Evolutionary conservation across 257 asterid genomes (phyloP), one percentile per base, ranked within the genome.

Genomic region (Echium plantagineum): DNA sequence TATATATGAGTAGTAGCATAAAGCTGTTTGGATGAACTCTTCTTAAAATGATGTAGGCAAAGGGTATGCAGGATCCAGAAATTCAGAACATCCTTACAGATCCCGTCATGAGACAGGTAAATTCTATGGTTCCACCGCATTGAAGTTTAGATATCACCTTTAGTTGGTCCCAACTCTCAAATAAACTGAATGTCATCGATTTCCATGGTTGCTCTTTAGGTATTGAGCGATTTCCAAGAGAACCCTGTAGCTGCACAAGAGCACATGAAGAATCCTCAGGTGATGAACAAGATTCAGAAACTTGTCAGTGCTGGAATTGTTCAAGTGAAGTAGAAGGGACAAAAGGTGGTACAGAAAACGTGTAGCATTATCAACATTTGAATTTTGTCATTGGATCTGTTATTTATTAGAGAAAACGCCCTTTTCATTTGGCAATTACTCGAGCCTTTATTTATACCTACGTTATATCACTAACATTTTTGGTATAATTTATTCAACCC

Each of bases 51-150:
- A 32, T 68, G 35, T 63, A 91, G 97, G 98, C 94, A 0, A 85
- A 82, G 78, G 98, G 63, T 19, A 88, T 91, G 98, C 96, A 88
- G 66, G 98, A 88, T 28, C 98, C 96, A 0, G 98, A 88, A 75
- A 77, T 91, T 65, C 98, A 91, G 64, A 91, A 84, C 67, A 91
- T 91, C 69, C 82, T 91, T 28, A 79, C 94, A 2, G 96, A 88
- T 77, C 97, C 98, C 7, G 94, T 91, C 5, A 91, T 91, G 98
- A 79, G 94, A 82, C 98, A 91, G 98, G 98, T 88, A 16, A 74
- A 17, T 58, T 5, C 9, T 7, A 19, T 16, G 5, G 19, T 52
- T 12, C 18, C 26, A 1, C 22, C 24, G 10, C 5, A 7, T 13
- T 30, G 42, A 17, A 0, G 12, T 38, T 1, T 13, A 0, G 4